These are phyloP conservation scores for Cladosporium sp. DNA, from an alignment of 2,329 filamentous ascomycete genomes.

Conservation along the genomic window DNA sequence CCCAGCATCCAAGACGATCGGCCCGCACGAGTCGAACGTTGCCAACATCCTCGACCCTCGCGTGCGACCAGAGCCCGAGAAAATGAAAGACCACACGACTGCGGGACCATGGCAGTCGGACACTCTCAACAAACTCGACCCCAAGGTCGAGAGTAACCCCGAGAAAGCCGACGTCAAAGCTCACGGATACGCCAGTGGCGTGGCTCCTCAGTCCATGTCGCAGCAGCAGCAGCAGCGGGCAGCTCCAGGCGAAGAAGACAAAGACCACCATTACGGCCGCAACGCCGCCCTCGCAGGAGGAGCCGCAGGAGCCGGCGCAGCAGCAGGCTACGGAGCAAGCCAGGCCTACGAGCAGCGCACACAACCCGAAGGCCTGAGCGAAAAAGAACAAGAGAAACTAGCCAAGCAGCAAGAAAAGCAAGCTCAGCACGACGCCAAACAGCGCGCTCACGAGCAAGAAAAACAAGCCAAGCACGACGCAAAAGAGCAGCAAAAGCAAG, in stretches of 20 bases:
- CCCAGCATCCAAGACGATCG: conserved; percentile 22
- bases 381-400: conserved; percentile 31
- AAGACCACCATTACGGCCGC: conserved; percentile 28
- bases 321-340: conserved; percentile 15
- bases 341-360: background rate
- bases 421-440: conserved; percentile 28
- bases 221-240: background rate
- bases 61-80: conserved; percentile 17
- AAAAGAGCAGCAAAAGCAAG: background rate
- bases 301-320: conserved; percentile 28
- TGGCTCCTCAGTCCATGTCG: background rate
- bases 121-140: conserved; percentile 20
- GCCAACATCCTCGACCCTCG: conserved; percentile 22
- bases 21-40: conserved; percentile 15
- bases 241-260: background rate
- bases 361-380: conserved; percentile 15
- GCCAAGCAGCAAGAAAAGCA: conserved; percentile 32
- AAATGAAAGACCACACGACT: conserved; percentile 24
- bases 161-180: conserved; percentile 9
- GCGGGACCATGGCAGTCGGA: conserved; percentile 14
- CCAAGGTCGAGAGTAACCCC: conserved; percentile 15
- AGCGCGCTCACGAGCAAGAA: background rate
- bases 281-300: conserved; percentile 23
- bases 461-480: conserved; percentile 23
- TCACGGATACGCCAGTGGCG: conserved; percentile 5